Percentiles rank a stretch among this genome's conserved stretches.
phyloP scores from a whole-genome alignment of 352 stramenopile species.

The Phytopythium oedochilum region DNA sequence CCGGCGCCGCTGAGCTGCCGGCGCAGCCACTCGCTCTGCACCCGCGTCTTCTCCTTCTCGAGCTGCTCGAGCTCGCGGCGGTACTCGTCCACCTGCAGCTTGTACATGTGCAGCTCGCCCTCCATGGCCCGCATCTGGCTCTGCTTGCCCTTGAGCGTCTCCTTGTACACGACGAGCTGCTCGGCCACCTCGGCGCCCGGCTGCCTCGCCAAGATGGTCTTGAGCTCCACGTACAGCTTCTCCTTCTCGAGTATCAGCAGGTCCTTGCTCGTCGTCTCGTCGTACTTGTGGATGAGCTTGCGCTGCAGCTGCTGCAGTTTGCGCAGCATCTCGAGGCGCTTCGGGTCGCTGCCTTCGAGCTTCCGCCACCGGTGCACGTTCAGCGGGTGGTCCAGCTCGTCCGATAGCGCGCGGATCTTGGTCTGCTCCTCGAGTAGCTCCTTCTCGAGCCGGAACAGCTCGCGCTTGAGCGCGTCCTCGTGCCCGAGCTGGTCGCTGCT shows the following conservation, averaged over 20 bases:
- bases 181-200: slow-evolving; percentile 85
- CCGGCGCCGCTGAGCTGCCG: background rate
- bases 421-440: slow-evolving; percentile 78
- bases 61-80: slow-evolving; percentile 55
- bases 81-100: slow-evolving; percentile 87
- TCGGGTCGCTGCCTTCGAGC: slow-evolving; percentile 86
- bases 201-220: slow-evolving; percentile 84
- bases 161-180: slow-evolving; percentile 83
- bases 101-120: slow-evolving; percentile 91
- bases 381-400: slow-evolving; percentile 88
- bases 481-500: slow-evolving; percentile 63
- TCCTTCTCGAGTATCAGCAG: slow-evolving; percentile 85
- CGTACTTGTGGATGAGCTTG: slow-evolving; percentile 79
- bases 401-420: slow-evolving; percentile 84
- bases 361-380: slow-evolving; percentile 92
- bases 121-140: slow-evolving; percentile 84
- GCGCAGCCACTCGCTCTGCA: slow-evolving; percentile 4
- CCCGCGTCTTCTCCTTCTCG: slow-evolving; percentile 39
- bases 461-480: slow-evolving; percentile 49
- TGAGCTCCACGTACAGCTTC: slow-evolving; percentile 91
- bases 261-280: slow-evolving; percentile 64
- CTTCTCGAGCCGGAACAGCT: slow-evolving; percentile 64
- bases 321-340: slow-evolving; percentile 84
- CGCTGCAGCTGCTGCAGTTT: slow-evolving; percentile 87
- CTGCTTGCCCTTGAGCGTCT: slow-evolving; percentile 86